Evolutionary conservation across 75 land plant species (phyloP).

Genomic region (Ceratopteris richardii): DNA sequence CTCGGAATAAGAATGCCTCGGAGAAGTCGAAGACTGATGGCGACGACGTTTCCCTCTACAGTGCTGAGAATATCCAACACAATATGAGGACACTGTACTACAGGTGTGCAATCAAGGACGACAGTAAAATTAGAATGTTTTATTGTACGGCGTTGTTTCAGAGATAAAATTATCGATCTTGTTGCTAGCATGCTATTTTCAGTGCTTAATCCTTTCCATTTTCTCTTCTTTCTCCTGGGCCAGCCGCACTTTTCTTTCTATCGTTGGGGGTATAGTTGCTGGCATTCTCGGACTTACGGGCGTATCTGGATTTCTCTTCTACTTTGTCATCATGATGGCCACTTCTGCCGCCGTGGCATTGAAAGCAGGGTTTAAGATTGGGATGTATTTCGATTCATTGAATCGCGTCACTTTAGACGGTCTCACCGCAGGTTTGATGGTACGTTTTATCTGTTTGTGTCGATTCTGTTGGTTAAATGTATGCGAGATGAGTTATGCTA

Average conservation of each 20-base stretch:
- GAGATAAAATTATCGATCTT: background rate
- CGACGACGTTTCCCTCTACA: constrained; percentile 49
- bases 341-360: constrained; percentile 61
- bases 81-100: constrained; percentile 72
- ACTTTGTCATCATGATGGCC: constrained; percentile 72
- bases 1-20: background rate
- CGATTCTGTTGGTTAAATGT: too few relatives aligned
- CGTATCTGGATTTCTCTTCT: constrained; percentile 68
- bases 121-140: background rate
- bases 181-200: background rate
- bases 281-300: constrained; percentile 90
- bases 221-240: background rate
- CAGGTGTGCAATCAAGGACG: constrained; percentile 31
- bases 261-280: constrained; percentile 84
- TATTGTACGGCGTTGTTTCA: too few relatives aligned
- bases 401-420: constrained; percentile 73
- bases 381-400: constrained; percentile 71
- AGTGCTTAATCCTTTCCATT: background rate
- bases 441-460: constrained; percentile 13
- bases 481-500: too few relatives aligned
- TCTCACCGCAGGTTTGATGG: constrained; percentile 74
- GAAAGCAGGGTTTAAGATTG: constrained; percentile 58
- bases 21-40: constrained; percentile 28
- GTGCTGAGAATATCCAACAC: constrained; percentile 65
- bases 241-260: constrained; percentile 94